These are phyloP conservation scores for Fusarium sarcochroum DNA, from an alignment of 2,329 filamentous ascomycete species.

Conservation along the genomic window DNA sequence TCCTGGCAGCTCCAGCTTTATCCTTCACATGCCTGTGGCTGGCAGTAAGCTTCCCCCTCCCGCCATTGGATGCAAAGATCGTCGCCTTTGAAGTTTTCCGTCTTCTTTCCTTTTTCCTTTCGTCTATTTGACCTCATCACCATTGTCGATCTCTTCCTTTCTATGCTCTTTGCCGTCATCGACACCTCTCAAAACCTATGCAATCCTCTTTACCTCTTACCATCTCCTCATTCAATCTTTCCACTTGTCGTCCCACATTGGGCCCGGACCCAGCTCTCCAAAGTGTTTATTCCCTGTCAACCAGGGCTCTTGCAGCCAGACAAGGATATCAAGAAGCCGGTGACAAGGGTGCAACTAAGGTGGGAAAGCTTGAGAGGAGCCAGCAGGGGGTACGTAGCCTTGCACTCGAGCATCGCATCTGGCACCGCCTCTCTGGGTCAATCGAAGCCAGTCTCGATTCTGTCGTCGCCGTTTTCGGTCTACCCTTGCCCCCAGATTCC, in stretches of 20 bases:
- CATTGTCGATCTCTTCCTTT: conserved; percentile 10
- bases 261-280: conserved; percentile 27
- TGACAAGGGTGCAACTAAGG: conserved; percentile 22
- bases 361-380: conserved; percentile 25
- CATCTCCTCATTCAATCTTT: conserved; percentile 27
- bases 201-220: conserved; percentile 15
- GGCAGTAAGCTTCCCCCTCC: conserved; percentile 8
- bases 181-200: conserved; percentile 3
- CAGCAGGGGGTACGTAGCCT: conserved; percentile 43
- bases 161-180: conserved; percentile 2
- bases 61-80: conserved; percentile 42
- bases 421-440: conserved; percentile 44
- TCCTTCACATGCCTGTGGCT: conserved; percentile 35
- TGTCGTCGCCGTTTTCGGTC: conserved; percentile 1
- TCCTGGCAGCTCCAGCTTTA: conserved; percentile 6
- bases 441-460: conserved; percentile 29
- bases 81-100: conserved; percentile 11
- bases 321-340: conserved; percentile 22
- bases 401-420: conserved; percentile 32
- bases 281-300: conserved; percentile 15
- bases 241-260: conserved; percentile 27
- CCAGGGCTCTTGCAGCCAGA: conserved; percentile 33
- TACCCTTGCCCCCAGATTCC: conserved; percentile 30
- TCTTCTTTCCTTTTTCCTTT: conserved; percentile 7
- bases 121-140: conserved; percentile 29